These are phyloP conservation scores for Allium fistulosum DNA, from an alignment of 106 monocot genomes.

Conservation along the genomic window DNA sequence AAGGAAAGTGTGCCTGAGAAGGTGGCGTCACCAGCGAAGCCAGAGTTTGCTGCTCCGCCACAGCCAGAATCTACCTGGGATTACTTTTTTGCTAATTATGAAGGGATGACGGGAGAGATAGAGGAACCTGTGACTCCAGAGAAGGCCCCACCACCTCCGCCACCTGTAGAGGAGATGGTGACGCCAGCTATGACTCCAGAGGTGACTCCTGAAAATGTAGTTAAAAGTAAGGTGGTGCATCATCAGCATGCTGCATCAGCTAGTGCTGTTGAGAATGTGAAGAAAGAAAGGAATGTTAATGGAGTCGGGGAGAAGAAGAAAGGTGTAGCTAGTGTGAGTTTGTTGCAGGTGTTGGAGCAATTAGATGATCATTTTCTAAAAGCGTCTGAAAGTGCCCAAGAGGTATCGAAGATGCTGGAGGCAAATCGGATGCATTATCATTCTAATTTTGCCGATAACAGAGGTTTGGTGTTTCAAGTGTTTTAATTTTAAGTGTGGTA, in stretches of 20 bases:
- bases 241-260: slow-evolving; percentile 53
- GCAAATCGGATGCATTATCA: slow-evolving; percentile 89
- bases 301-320: background rate
- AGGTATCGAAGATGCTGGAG: slow-evolving; percentile 82
- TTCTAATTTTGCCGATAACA: slow-evolving; percentile 85
- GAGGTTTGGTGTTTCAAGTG: slow-evolving; percentile 24
- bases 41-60: slow-evolving; percentile 20
- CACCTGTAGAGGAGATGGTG: background rate
- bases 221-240: slow-evolving; percentile 25
- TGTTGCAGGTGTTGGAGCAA: slow-evolving; percentile 49
- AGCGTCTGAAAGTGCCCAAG: slow-evolving; percentile 69
- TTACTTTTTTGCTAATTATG: slow-evolving; percentile 71
- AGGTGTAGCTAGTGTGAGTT: slow-evolving; percentile 12
- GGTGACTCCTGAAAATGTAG: slow-evolving; percentile 15
- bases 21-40: slow-evolving; percentile 1
- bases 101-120: slow-evolving; percentile 17
- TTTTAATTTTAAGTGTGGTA: too few species aligned
- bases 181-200: background rate
- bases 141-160: slow-evolving; percentile 20
- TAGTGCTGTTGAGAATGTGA: slow-evolving; percentile 23
- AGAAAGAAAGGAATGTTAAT: slow-evolving; percentile 42
- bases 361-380: slow-evolving; percentile 83
- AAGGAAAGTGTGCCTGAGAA: background rate
- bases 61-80: slow-evolving; percentile 53
- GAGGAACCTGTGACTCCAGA: slow-evolving; percentile 27